Conservation (phyloP, 2,329 filamentous ascomycete genomes). For the Lasiodiplodia theobromae region DNA sequence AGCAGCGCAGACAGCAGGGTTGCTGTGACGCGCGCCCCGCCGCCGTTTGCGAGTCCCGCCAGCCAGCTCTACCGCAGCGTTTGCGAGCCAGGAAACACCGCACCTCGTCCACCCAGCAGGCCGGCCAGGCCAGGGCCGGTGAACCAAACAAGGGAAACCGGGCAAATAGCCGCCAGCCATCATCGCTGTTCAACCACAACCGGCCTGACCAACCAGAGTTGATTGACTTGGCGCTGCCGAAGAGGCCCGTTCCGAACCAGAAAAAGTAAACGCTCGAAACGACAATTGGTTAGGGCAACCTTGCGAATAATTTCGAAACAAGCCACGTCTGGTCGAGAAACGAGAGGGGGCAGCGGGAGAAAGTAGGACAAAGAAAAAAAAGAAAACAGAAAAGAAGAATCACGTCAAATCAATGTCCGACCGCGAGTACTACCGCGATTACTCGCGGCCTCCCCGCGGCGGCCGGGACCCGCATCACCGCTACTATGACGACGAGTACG, state of each 20-base stretch:
- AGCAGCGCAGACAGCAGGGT: background rate
- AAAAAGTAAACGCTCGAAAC: background rate
- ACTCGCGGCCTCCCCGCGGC: conserved; percentile 15
- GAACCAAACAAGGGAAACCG: background rate
- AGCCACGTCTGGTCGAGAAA: background rate
- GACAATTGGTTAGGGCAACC: background rate
- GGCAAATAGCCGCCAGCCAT: background rate
- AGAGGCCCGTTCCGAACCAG: background rate
- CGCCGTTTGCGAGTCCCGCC: background rate
- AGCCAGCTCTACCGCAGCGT: background rate
- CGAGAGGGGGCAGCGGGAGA: background rate
- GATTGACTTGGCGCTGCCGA: background rate
- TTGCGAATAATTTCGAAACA: no score
- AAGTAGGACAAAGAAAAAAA: background rate
- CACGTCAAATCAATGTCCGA: conserved; percentile 4
- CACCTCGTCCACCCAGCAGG: background rate
- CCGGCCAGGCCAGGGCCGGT: background rate
- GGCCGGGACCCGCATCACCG: background rate
- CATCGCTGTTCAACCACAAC: background rate
- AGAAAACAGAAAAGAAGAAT: background rate
- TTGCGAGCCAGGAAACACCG: background rate
- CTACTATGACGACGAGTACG: conserved; percentile 24
- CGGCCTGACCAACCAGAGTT: background rate
- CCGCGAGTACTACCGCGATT: conserved; percentile 23
- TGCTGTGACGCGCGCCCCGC: background rate